Evolutionary conservation across 2,329 filamentous ascomycete species (phyloP).

Genomic region (Fusarium anthophilum): DNA sequence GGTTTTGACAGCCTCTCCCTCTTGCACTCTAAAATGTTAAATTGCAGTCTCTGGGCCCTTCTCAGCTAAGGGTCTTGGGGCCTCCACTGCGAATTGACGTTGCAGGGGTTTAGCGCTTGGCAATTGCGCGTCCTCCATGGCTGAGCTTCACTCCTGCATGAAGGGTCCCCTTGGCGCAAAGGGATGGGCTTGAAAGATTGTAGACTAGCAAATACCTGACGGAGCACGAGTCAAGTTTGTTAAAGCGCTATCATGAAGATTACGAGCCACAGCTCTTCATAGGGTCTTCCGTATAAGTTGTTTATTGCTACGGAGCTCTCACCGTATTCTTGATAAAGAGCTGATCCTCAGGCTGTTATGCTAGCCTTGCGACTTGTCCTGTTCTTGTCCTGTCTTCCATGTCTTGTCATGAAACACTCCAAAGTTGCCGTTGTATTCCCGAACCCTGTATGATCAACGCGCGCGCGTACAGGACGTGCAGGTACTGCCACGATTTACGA

Average conservation of each 20-base stretch:
- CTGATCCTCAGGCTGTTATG: not conserved
- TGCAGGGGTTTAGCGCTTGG: slow-evolving; percentile 6
- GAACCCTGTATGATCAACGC: not conserved
- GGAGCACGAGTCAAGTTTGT: not conserved
- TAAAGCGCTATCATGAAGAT: not conserved
- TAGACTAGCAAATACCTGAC: not conserved
- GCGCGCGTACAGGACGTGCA: not conserved
- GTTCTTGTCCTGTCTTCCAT: not conserved
- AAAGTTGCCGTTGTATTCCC: not conserved
- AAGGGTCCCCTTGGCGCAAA: slow-evolving; percentile 15
- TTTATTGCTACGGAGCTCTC: not conserved
- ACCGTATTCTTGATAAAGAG: not conserved
- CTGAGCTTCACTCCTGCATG: slow-evolving; percentile 25
- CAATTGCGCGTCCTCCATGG: slow-evolving; percentile 35
- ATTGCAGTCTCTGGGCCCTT: not conserved
- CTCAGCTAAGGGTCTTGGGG: slow-evolving; percentile 6
- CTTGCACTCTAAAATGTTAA: not conserved
- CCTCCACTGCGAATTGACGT: not conserved
- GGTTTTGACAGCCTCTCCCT: not conserved
- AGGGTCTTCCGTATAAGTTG: not conserved
- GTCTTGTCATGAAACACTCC: not conserved
- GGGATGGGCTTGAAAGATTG: not conserved
- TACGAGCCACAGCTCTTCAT: not conserved
- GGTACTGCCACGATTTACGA: not conserved
- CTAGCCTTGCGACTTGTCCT: not conserved